phyloP scores from a whole-genome alignment of 2,329 filamentous ascomycete genomes.

The Setomelanomma holmii region DNA sequence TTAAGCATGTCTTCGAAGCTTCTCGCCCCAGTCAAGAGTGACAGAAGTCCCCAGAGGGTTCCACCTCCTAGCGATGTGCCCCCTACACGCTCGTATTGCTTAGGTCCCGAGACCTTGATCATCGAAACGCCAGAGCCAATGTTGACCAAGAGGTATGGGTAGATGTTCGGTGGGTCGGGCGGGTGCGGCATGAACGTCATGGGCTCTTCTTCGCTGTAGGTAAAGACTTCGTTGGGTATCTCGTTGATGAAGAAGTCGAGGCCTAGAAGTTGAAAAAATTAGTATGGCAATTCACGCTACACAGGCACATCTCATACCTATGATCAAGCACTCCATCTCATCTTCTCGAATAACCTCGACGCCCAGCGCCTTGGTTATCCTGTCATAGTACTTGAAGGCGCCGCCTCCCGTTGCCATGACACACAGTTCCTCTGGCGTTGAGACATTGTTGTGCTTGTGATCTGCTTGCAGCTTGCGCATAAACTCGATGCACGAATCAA shows the following conservation, averaged over 20 bases:
- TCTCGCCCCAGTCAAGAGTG: slow-evolving; percentile 87
- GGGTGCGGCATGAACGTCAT: slow-evolving; percentile 85
- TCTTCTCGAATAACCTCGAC: slow-evolving; percentile 92
- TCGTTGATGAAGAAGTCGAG: slow-evolving; percentile 99
- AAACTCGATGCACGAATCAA: slow-evolving; percentile 92
- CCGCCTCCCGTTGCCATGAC: slow-evolving; percentile 97
- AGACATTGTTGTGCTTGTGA: slow-evolving; percentile 77
- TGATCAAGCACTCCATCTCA: slow-evolving; percentile 98
- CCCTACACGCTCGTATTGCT: slow-evolving; percentile 86
- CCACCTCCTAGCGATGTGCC: slow-evolving; percentile 94
- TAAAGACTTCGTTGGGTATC: slow-evolving; percentile 96
- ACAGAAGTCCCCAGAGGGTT: slow-evolving; percentile 95
- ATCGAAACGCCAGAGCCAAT: slow-evolving; percentile 97
- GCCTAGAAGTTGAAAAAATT: slow-evolving; percentile 58
- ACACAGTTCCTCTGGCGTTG: slow-evolving; percentile 74
- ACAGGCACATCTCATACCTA: no score
- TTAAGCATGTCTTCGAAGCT: slow-evolving; percentile 98
- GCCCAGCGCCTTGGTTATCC: slow-evolving; percentile 80
- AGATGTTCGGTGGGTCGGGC: slow-evolving; percentile 70
- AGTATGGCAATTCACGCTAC: neutral
- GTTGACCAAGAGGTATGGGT: slow-evolving; percentile 97
- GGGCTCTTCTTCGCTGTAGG: slow-evolving; percentile 81
- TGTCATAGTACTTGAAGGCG: slow-evolving; percentile 96
- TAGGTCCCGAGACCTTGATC: slow-evolving; percentile 92
- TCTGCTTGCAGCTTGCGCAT: slow-evolving; percentile 86